phyloP scores from a whole-genome alignment of 495 filamentous ascomycete species.

The Penicillium arizonense region DNA sequence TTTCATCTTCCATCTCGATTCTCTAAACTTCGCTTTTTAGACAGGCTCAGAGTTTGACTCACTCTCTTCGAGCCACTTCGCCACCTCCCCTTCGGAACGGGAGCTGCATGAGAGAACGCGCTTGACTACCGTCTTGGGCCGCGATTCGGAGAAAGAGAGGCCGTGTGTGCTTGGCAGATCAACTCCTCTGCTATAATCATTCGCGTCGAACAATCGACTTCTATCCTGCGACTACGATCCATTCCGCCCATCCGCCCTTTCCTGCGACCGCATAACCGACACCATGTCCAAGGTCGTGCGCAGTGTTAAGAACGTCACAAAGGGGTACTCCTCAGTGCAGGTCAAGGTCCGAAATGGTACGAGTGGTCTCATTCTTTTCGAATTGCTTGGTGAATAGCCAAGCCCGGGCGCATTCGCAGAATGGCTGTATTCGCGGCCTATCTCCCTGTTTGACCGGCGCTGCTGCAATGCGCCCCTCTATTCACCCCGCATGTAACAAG shows the following conservation, averaged over 20 bases:
- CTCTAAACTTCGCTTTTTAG: constrained; percentile 1
- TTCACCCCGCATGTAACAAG: not conserved
- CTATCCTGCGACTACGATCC: not conserved
- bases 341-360: constrained; percentile 99
- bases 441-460: not conserved
- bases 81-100: not conserved
- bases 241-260: not conserved
- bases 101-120: constrained; percentile 8
- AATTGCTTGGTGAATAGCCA: not conserved
- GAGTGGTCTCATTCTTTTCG: constrained; percentile 24
- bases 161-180: constrained; percentile 26
- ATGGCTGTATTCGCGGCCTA: constrained; percentile 10
- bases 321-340: constrained; percentile 95
- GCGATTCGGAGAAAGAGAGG: constrained; percentile 17
- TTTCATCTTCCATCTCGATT: constrained; percentile 9
- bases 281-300: constrained; percentile 95
- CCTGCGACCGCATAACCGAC: constrained; percentile 21
- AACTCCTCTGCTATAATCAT: constrained; percentile 9
- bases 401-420: not conserved
- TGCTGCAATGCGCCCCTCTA: constrained; percentile 7
- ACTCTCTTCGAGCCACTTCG: not conserved
- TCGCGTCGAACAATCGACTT: constrained; percentile 12
- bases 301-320: constrained; percentile 99
- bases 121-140: constrained; percentile 18
- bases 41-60: constrained; percentile 1